Evolutionary conservation across 306 rosid genomes (phyloP), one percentile per base, ranked within the genome.

Genomic region (Sicyos baderoa): DNA sequence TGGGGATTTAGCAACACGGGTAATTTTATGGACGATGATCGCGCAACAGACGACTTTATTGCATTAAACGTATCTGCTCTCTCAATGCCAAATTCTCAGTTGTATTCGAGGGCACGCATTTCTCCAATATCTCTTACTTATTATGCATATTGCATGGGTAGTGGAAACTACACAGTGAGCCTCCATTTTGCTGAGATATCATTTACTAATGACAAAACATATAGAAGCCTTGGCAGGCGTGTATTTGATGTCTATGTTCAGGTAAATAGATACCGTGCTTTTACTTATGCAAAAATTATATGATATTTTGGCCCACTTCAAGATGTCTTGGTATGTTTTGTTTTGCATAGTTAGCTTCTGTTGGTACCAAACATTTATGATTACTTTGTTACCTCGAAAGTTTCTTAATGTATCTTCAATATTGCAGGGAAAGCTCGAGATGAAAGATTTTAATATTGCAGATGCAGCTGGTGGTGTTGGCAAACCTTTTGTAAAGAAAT

Each of bases 1-100:
- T 88, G 88, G 91, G 91, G 75, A 73, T 6, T 73, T 59, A 88
- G 86, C 61, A 86, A 7, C 62, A 66, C 86, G 5, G 91, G 95
- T 50, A 74, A 52, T 77, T 86, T 84, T 63, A 0, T 72, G 16
- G 89, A 84, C 44, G 74, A 74, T 53, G 51, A 37, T 18, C 50
- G 1, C 1, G 0, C 29, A 11, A 0, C 29, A 4, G 74, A 79
- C 19, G 54, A 22, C 72, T 79, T 68, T 60, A 71, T 11, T 2
- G 10, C 12, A 59, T 17, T 50, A 17, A 86, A 79, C 75, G 0
- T 45, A 63, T 72, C 82, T 1, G 51, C 12, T 47, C 84, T 84
- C 50, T 17, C 72, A 1, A 16, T 80, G 70, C 51, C 67, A 3
- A 45, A 76, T 66, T 74, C 79, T 60, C 57, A 82, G 56, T 76